phyloP scores from a whole-genome alignment of 2,329 filamentous ascomycete genomes.

The Cytospora chrysosperma region DNA sequence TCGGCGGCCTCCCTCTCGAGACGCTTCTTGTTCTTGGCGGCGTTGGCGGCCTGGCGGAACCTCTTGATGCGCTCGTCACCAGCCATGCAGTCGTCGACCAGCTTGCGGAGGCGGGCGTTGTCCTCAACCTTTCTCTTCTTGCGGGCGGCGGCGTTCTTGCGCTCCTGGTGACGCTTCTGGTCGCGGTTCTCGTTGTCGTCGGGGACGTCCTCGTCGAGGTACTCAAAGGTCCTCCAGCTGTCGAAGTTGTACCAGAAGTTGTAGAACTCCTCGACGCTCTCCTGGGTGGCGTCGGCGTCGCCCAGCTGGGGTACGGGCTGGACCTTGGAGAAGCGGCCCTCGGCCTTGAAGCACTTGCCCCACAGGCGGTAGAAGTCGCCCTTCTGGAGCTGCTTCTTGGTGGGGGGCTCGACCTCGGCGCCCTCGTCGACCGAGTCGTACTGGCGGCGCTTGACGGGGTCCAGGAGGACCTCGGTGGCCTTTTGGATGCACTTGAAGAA shows the following conservation, averaged over 20 bases:
- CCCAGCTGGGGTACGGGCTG: conserved; percentile 89
- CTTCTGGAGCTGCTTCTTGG: conserved; percentile 85
- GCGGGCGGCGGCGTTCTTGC: conserved; percentile 95
- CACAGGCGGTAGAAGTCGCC: conserved; percentile 83
- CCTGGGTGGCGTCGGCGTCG: conserved; percentile 77
- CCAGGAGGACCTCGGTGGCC: conserved; percentile 87
- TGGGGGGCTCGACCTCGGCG: conserved; percentile 87
- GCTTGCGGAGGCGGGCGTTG: conserved; percentile 81
- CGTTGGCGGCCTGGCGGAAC: conserved; percentile 89
- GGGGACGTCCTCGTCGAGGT: conserved; percentile 96
- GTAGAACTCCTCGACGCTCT: conserved; percentile 94
- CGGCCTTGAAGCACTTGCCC: conserved; percentile 84
- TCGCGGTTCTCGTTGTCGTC: conserved; percentile 99
- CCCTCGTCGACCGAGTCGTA: conserved; percentile 96
- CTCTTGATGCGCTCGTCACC: conserved; percentile 95
- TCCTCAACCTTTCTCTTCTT: conserved; percentile 99
- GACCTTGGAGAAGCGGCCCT: conserved; percentile 86
- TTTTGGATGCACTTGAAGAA: conserved; percentile 99
- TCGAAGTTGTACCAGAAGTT: conserved; percentile 99
- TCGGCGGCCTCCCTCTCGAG: conserved; percentile 88
- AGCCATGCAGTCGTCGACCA: conserved; percentile 83
- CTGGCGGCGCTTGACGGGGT: conserved; percentile 89
- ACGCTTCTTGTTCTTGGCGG: conserved; percentile 94
- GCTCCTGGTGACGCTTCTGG: conserved; percentile 96
- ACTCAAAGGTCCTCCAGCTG: conserved; percentile 96